A percentile compares a stretch with the other conserved stretches of the same genome.
phyloP scores from a whole-genome alignment of 83 land plant genomes.

The Thuja plicata region DNA sequence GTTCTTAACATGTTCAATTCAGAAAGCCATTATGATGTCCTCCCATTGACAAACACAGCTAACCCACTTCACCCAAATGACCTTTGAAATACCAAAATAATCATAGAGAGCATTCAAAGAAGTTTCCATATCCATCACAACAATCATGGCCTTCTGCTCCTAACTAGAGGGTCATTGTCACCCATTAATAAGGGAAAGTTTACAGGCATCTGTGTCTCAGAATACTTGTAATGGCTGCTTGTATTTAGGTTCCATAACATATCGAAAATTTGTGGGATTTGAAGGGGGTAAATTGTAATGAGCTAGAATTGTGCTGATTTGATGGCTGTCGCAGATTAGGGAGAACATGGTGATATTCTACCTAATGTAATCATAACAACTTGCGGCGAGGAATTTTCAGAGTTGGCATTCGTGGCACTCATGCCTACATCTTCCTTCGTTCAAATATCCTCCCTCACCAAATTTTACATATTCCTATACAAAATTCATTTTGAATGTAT shows the following conservation, averaged over 20 bases:
- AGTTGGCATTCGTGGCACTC: neutral
- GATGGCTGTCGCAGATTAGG: neutral
- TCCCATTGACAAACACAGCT: neutral
- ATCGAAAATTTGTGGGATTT: neutral
- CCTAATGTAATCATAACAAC: neutral
- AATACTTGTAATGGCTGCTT: neutral
- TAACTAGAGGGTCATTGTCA: neutral
- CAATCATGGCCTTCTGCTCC: neutral
- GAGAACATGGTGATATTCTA: neutral
- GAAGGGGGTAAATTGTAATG: neutral
- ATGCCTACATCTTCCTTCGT: neutral
- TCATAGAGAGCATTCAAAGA: neutral
- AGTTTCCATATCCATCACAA: neutral
- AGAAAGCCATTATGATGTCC: neutral
- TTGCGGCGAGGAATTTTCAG: neutral
- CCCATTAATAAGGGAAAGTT: neutral
- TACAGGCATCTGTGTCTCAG: neutral
- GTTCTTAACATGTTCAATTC: neutral
- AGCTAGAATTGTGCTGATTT: conserved; percentile 4
- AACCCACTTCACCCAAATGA: neutral
- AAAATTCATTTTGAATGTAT: too few relatives aligned
- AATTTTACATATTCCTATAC: too few relatives aligned
- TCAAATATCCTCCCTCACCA: too few relatives aligned
- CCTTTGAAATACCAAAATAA: neutral
- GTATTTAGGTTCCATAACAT: neutral